phyloP scores from a whole-genome alignment of 2,329 filamentous ascomycete species.

The Pseudomassariella vexata region DNA sequence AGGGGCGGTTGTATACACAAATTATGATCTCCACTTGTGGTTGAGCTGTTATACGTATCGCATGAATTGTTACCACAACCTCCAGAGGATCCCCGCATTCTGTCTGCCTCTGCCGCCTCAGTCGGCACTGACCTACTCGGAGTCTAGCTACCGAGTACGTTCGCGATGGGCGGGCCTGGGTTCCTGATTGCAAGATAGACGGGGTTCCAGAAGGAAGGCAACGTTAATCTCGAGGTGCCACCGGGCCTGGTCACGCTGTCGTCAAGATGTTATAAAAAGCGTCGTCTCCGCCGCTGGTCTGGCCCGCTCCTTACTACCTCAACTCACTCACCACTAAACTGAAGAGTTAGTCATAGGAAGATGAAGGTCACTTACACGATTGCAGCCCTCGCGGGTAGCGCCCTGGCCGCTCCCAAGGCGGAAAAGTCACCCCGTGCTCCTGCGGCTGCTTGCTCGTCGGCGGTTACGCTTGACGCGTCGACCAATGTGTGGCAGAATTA shows the following conservation, averaged over 20 bases:
- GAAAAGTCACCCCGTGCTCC: no score
- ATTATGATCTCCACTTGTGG: slow-evolving; percentile 13
- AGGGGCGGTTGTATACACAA: slow-evolving; percentile 17
- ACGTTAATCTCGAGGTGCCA: slow-evolving; percentile 3
- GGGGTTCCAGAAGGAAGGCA: slow-evolving; percentile 4
- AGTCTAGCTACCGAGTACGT: slow-evolving; percentile 21
- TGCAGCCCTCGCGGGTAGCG: slow-evolving; percentile 21
- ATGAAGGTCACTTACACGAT: slow-evolving; percentile 24
- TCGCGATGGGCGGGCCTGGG: slow-evolving; percentile 24
- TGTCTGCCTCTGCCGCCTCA: background rate
- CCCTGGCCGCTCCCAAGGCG: slow-evolving; percentile 18
- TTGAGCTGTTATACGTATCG: slow-evolving; percentile 11
- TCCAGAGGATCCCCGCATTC: slow-evolving; percentile 3
- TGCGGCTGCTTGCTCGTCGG: slow-evolving; percentile 15
- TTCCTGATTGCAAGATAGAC: slow-evolving; percentile 23
- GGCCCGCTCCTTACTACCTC: slow-evolving; percentile 11
- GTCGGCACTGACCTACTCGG: no score
- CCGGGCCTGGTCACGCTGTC: no score
- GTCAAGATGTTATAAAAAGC: slow-evolving; percentile 24
- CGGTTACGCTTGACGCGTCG: slow-evolving; percentile 23
- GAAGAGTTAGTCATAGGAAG: slow-evolving; percentile 9
- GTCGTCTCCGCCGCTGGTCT: slow-evolving; percentile 6
- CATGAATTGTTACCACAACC: slow-evolving; percentile 13
- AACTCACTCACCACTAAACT: slow-evolving; percentile 17
- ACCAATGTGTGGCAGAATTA: slow-evolving; percentile 24